Conservation (phyloP, 1,284 basidiomycete genomes). For the Hymenochaete sp. region DNA sequence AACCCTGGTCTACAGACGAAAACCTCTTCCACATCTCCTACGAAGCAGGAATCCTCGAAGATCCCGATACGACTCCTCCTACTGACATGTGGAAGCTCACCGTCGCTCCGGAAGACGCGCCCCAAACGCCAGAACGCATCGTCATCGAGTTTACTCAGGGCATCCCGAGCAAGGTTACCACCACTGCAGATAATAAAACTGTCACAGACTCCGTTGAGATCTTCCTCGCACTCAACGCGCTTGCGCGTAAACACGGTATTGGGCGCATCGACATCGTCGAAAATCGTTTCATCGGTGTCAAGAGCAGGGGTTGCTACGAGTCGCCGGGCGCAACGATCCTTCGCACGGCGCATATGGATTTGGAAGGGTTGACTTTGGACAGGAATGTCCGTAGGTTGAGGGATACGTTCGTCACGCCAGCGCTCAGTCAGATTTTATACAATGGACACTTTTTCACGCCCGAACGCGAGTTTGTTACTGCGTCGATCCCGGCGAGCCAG, state of each 20-base stretch:
- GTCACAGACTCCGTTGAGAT: constrained; percentile 93
- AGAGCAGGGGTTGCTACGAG: constrained; percentile 98
- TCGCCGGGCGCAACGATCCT: constrained; percentile 94
- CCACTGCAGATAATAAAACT: constrained; percentile 43
- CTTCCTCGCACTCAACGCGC: constrained; percentile 86
- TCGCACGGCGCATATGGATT: constrained; percentile 89
- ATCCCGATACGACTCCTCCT: constrained; percentile 92
- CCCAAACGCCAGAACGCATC: constrained; percentile 74
- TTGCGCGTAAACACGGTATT: constrained; percentile 92
- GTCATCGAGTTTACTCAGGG: constrained; percentile 81
- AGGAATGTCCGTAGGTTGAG: constrained; percentile 92
- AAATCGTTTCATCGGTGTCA: constrained; percentile 99
- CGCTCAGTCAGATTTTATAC: constrained; percentile 89
- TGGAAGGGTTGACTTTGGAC: constrained; percentile 96
- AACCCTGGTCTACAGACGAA: constrained; percentile 98
- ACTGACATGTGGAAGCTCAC: constrained; percentile 99
- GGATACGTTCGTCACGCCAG: constrained; percentile 91
- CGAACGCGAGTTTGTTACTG: constrained; percentile 91
- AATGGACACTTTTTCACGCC: constrained; percentile 98
- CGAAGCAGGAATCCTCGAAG: constrained; percentile 97
- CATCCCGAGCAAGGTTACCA: constrained; percentile 74
- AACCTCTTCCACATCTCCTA: constrained; percentile 99
- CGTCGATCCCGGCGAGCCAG: constrained; percentile 86
- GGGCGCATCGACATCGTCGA: constrained; percentile 98
- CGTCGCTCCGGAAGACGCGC: constrained; percentile 75